Conservation (phyloP, 2,329 filamentous ascomycete genomes). For the Fusarium sp. region DNA sequence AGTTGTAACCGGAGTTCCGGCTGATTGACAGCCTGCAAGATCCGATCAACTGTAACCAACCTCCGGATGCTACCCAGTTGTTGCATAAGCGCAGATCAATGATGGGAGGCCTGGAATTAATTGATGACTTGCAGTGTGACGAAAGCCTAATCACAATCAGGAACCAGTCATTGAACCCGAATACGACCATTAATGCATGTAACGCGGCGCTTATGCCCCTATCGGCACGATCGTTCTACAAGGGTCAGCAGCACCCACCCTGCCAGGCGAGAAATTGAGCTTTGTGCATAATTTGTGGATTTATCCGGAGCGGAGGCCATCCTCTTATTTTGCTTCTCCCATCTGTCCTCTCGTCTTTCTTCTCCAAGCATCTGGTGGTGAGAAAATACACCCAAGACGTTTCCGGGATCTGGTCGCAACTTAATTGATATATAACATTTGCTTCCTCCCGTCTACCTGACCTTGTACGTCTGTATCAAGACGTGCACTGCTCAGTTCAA, state of each 20-base stretch:
- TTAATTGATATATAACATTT: slow-evolving; percentile 41
- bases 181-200: slow-evolving; percentile 29
- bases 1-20: not conserved
- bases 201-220: slow-evolving; percentile 20
- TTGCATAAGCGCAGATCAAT: slow-evolving; percentile 11
- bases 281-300: slow-evolving; percentile 44
- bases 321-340: slow-evolving; percentile 37
- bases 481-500: slow-evolving; percentile 34
- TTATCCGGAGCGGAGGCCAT: slow-evolving; percentile 45
- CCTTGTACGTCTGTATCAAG: slow-evolving; percentile 23
- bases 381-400: slow-evolving; percentile 34
- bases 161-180: slow-evolving; percentile 9
- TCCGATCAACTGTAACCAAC: not conserved
- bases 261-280: slow-evolving; percentile 45
- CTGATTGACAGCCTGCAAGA: not conserved
- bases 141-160: not conserved
- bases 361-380: slow-evolving; percentile 34
- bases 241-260: slow-evolving; percentile 36
- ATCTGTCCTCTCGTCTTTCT: slow-evolving; percentile 34
- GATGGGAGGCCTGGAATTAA: not conserved
- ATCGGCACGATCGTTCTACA: slow-evolving; percentile 31
- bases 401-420: slow-evolving; percentile 38
- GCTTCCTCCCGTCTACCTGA: slow-evolving; percentile 27
- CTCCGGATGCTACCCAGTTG: slow-evolving; percentile 1
- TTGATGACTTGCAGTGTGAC: not conserved